These are phyloP conservation scores for Trametopsis cervina DNA, from an alignment of 768 basidiomycete genomes.

Conservation along the genomic window DNA sequence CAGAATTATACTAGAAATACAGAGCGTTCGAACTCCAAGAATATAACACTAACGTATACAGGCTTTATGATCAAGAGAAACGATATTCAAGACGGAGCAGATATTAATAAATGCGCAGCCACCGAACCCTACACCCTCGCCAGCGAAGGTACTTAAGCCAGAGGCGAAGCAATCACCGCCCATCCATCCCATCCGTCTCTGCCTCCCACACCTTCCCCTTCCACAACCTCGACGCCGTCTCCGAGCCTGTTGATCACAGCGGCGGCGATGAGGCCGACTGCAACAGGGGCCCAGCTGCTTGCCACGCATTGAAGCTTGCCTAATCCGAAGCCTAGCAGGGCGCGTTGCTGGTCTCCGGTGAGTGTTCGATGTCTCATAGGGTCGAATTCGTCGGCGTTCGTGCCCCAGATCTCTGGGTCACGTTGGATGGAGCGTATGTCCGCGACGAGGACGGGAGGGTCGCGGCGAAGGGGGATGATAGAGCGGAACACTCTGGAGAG, in stretches of 20 bases:
- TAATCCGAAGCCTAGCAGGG: conserved; percentile 40
- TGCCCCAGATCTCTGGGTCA: conserved; percentile 31
- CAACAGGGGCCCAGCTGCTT: conserved; percentile 42
- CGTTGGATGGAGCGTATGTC: conserved; percentile 16
- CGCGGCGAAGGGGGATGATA: neutral
- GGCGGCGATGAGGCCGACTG: conserved; percentile 40
- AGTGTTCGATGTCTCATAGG: conserved; percentile 30
- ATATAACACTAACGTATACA: too few relatives aligned
- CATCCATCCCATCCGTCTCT: conserved; percentile 14
- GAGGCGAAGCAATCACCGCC: neutral
- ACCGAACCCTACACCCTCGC: too few relatives aligned
- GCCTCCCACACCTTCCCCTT: conserved; percentile 15
- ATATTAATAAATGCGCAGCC: too few relatives aligned
- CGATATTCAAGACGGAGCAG: too few relatives aligned
- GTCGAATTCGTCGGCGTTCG: conserved; percentile 32
- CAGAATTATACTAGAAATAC: too few relatives aligned
- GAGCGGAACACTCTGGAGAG: neutral
- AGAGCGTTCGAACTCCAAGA: too few relatives aligned
- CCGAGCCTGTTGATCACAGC: neutral
- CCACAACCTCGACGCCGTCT: neutral
- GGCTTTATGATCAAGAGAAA: too few relatives aligned
- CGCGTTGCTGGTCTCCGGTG: conserved; percentile 12
- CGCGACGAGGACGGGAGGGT: conserved; percentile 16
- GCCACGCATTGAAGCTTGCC: conserved; percentile 44
- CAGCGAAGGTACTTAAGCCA: neutral